phyloP scores from a whole-genome alignment of 805 yeast species.

The Suhomyces emberorum region DNA sequence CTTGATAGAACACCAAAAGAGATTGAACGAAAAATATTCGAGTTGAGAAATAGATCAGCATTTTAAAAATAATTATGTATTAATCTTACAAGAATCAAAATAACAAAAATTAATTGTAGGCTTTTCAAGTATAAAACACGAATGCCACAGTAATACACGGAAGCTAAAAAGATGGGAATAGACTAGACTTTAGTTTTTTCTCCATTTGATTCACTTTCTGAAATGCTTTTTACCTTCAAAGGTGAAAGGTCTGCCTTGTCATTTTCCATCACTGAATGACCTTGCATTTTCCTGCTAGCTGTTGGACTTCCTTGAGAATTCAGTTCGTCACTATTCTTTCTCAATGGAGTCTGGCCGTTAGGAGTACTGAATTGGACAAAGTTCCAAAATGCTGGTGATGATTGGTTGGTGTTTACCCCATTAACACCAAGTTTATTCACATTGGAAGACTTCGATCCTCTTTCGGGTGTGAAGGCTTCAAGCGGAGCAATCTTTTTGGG shows the following conservation, averaged over 20 bases:
- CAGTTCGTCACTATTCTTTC: conserved; percentile 38
- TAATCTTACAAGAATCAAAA: no score
- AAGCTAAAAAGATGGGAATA: no score
- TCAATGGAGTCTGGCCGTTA: conserved; percentile 40
- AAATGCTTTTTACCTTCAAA: conserved; percentile 12
- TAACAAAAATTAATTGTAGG: no score
- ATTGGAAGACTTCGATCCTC: conserved; percentile 31
- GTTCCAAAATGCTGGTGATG: conserved; percentile 93
- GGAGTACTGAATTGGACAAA: conserved; percentile 71
- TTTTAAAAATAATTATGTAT: not conserved
- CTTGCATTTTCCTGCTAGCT: conserved; percentile 24
- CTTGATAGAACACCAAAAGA: conserved; percentile 49
- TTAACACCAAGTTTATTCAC: conserved; percentile 20
- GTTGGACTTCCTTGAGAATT: conserved; percentile 41
- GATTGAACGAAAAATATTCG: conserved; percentile 50
- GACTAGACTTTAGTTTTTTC: not conserved
- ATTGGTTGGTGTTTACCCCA: conserved; percentile 43
- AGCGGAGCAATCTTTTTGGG: conserved; percentile 42
- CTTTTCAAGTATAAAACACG: no score
- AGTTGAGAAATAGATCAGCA: conserved; percentile 41
- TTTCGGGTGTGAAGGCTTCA: conserved; percentile 44
- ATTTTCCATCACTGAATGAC: conserved; percentile 6
- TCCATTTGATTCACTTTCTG: no score
- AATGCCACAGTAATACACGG: no score
- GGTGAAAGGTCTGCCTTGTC: conserved; percentile 17